These are phyloP conservation scores for Macrophomina tecta DNA, from an alignment of 2,329 filamentous ascomycete genomes.

Conservation along the genomic window DNA sequence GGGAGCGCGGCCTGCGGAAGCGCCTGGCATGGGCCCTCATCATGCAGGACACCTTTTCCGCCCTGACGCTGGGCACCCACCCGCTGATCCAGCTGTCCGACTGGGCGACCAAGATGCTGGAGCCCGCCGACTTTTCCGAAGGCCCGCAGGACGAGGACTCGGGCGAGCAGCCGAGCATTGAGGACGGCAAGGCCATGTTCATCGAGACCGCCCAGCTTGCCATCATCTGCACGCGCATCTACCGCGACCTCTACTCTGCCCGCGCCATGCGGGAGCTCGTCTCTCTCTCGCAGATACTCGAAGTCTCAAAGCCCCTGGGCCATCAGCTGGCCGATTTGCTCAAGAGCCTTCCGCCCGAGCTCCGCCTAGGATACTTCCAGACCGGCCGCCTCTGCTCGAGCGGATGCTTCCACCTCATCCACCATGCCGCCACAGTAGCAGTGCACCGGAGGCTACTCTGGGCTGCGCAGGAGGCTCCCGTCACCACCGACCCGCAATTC, in stretches of 20 bases:
- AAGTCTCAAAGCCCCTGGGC: conserved; percentile 55
- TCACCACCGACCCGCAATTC: conserved; percentile 39
- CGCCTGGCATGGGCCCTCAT: conserved; percentile 70
- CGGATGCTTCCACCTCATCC: conserved; percentile 54
- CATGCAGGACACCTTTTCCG: conserved; percentile 69
- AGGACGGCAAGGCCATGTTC: conserved; percentile 52
- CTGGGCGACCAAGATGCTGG: conserved; percentile 60
- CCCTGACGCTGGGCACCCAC: conserved; percentile 63
- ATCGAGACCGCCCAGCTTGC: conserved; percentile 60
- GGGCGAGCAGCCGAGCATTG: conserved; percentile 42
- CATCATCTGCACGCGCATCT: conserved; percentile 57
- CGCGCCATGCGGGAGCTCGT: conserved; percentile 54
- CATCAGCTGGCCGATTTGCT: background rate
- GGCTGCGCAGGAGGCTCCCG: conserved; percentile 35
- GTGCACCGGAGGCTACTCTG: conserved; percentile 51
- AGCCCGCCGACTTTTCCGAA: conserved; percentile 52
- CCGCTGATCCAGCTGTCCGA: conserved; percentile 60
- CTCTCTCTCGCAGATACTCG: conserved; percentile 56
- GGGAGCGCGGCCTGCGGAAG: conserved; percentile 67
- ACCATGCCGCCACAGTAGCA: conserved; percentile 55
- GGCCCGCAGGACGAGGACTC: conserved; percentile 36
- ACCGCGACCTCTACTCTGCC: conserved; percentile 60
- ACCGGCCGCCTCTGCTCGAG: background rate
- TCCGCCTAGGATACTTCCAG: conserved; percentile 12
- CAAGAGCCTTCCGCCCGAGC: conserved; percentile 57